Percentiles rank a stretch among this genome's conserved stretches.
Evolutionary conservation across 2,329 filamentous ascomycete genomes (phyloP).

Genomic region (Exophiala sp.): DNA sequence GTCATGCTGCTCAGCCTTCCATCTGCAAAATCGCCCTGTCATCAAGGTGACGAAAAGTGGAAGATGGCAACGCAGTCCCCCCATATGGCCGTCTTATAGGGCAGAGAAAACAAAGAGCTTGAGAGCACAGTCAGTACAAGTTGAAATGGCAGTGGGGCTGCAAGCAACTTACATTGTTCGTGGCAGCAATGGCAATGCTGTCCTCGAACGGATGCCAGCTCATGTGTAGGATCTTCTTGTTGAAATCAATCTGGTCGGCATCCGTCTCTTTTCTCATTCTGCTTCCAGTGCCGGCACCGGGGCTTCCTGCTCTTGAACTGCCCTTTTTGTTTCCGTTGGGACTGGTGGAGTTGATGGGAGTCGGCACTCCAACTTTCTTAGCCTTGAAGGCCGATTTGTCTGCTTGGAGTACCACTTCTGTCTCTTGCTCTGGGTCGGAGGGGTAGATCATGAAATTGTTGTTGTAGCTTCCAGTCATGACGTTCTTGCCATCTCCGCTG

Average conservation of each 20-base stretch:
- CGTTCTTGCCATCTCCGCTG: slow-evolving; percentile 95
- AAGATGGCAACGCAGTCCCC: slow-evolving; percentile 3
- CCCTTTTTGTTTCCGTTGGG: slow-evolving; percentile 72
- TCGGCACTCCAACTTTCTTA: slow-evolving; percentile 97
- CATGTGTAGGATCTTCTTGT: slow-evolving; percentile 99
- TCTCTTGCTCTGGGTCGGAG: slow-evolving; percentile 90
- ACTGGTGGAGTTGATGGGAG: slow-evolving; percentile 84
- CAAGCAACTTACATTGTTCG: slow-evolving; percentile 80
- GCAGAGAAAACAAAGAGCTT: slow-evolving; percentile 75
- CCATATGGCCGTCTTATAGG: slow-evolving; percentile 43
- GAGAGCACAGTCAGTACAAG: slow-evolving; percentile 4
- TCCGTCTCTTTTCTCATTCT: slow-evolving; percentile 99
- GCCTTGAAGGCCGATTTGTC: slow-evolving; percentile 99
- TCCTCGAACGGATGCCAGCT: slow-evolving; percentile 99
- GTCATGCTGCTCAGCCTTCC: not conserved
- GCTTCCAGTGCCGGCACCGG: slow-evolving; percentile 69
- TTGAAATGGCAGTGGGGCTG: not conserved
- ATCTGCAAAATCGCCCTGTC: not conserved
- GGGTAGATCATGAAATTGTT: slow-evolving; percentile 99
- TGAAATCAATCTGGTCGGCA: slow-evolving; percentile 98
- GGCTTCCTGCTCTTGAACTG: slow-evolving; percentile 79
- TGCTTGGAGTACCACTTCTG: slow-evolving; percentile 92
- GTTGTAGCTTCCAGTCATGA: slow-evolving; percentile 99
- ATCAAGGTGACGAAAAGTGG: slow-evolving; percentile 5
- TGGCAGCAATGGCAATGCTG: slow-evolving; percentile 98